These are phyloP conservation scores for Phytophthora niederhauseri DNA, from an alignment of 352 stramenopile species.

Conservation along the genomic window DNA sequence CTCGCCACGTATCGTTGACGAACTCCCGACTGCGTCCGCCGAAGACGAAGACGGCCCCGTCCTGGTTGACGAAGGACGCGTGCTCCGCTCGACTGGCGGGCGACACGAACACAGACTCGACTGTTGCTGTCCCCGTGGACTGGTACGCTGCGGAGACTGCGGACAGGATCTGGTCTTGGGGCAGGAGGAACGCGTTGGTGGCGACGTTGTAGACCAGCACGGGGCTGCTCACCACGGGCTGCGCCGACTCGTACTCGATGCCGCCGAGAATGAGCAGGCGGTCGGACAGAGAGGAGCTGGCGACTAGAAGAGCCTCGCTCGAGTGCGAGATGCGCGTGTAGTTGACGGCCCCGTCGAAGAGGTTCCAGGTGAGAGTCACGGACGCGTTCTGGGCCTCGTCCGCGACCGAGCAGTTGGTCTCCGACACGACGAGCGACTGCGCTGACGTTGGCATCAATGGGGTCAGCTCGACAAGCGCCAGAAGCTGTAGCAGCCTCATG, in stretches of 20 bases:
- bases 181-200: slow-evolving; percentile 46
- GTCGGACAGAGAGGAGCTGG: slow-evolving; percentile 13
- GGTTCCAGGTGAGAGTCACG: slow-evolving; percentile 41
- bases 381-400: slow-evolving; percentile 46
- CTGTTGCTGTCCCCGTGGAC: slow-evolving; percentile 4
- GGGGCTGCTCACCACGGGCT: slow-evolving; percentile 61
- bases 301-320: slow-evolving; percentile 32
- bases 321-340: slow-evolving; percentile 65
- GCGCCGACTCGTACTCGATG: slow-evolving; percentile 73
- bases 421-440: slow-evolving; percentile 31
- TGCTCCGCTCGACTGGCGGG: slow-evolving; percentile 66
- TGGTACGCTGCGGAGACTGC: slow-evolving; percentile 32
- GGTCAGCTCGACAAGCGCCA: slow-evolving; percentile 5
- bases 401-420: slow-evolving; percentile 39
- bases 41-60: slow-evolving; percentile 52
- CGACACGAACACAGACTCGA: slow-evolving; percentile 63
- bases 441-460: neutral
- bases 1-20: slow-evolving; percentile 65
- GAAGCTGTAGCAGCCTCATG: neutral
- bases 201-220: slow-evolving; percentile 59
- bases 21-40: slow-evolving; percentile 63
- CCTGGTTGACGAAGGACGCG: slow-evolving; percentile 44
- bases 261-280: slow-evolving; percentile 63
- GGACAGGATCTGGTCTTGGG: slow-evolving; percentile 60
- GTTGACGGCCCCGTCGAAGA: slow-evolving; percentile 34